phyloP scores from a whole-genome alignment of 345 rosid species.

The Odontarrhena argentea region DNA sequence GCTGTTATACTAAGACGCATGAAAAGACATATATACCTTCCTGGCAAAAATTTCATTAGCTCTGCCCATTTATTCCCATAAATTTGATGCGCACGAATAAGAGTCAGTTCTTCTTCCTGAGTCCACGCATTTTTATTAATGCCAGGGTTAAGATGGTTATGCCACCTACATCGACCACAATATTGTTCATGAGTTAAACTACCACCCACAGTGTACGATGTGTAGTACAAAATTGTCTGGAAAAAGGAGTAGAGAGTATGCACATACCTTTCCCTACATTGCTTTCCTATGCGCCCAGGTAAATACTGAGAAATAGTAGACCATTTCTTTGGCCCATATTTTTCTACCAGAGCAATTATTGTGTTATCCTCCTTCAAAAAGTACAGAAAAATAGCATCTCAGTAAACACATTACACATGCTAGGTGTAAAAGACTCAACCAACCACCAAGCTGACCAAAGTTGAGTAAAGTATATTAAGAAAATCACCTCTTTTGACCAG shows the following conservation, averaged over 20 bases:
- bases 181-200: slow-evolving; percentile 23
- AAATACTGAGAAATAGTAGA: slow-evolving; percentile 96
- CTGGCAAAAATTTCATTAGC: slow-evolving; percentile 91
- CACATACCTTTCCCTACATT: slow-evolving; percentile 90
- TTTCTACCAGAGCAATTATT: slow-evolving; percentile 78
- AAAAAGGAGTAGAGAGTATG: slow-evolving; percentile 13
- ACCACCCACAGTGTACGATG: slow-evolving; percentile 2
- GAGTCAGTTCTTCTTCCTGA: slow-evolving; percentile 93
- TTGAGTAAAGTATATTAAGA: slow-evolving; percentile 16
- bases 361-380: slow-evolving; percentile 74
- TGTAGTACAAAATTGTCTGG: not conserved
- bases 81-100: slow-evolving; percentile 94
- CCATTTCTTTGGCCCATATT: slow-evolving; percentile 95
- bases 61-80: slow-evolving; percentile 99
- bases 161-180: slow-evolving; percentile 74
- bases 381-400: slow-evolving; percentile 20
- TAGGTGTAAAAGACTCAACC: slow-evolving; percentile 1
- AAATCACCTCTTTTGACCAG: slow-evolving; percentile 96
- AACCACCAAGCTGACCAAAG: slow-evolving; percentile 1
- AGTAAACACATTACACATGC: slow-evolving; percentile 13
- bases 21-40: slow-evolving; percentile 64
- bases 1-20: slow-evolving; percentile 1
- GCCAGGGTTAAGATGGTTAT: slow-evolving; percentile 96
- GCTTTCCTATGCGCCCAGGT: slow-evolving; percentile 99
- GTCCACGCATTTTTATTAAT: slow-evolving; percentile 99